Evolutionary conservation across 1,139 yeast species (phyloP).

Genomic region (Candida sanyaensis): DNA sequence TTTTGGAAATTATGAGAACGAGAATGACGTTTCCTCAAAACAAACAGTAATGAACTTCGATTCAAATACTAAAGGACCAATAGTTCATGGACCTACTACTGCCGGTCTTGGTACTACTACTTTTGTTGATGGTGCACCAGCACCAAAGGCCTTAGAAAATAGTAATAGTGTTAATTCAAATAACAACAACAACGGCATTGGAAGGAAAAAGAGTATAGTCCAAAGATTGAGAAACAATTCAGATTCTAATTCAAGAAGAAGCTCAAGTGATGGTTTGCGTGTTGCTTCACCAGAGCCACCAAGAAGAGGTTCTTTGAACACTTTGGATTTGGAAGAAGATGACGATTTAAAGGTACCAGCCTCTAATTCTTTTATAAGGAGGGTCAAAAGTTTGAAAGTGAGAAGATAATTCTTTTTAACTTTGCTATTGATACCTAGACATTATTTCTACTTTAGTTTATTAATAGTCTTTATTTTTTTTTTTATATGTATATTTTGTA

Average conservation of each 20-base stretch:
- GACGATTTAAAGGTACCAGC: constrained; percentile 34
- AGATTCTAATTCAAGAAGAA: constrained; percentile 35
- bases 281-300: constrained; percentile 7
- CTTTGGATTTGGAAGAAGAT: constrained; percentile 15
- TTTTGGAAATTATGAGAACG: constrained; percentile 50
- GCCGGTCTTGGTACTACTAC: constrained; percentile 91
- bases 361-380: constrained; percentile 61
- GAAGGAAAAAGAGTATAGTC: constrained; percentile 75
- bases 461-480: not conserved
- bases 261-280: constrained; percentile 28
- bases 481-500: not conserved
- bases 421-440: not conserved
- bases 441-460: constrained; percentile 1
- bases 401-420: constrained; percentile 30
- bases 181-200: constrained; percentile 38
- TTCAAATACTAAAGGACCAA: constrained; percentile 64
- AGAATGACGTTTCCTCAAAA: constrained; percentile 41
- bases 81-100: constrained; percentile 82
- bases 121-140: constrained; percentile 96
- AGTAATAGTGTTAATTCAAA: constrained; percentile 11
- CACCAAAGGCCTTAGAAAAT: constrained; percentile 46
- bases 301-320: constrained; percentile 24
- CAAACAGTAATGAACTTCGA: constrained; percentile 67
- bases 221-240: constrained; percentile 59
- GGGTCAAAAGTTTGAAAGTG: constrained; percentile 88